Evolutionary conservation across 2,329 filamentous ascomycete genomes (phyloP).

Genomic region (Sphaerulina vaccinii): DNA sequence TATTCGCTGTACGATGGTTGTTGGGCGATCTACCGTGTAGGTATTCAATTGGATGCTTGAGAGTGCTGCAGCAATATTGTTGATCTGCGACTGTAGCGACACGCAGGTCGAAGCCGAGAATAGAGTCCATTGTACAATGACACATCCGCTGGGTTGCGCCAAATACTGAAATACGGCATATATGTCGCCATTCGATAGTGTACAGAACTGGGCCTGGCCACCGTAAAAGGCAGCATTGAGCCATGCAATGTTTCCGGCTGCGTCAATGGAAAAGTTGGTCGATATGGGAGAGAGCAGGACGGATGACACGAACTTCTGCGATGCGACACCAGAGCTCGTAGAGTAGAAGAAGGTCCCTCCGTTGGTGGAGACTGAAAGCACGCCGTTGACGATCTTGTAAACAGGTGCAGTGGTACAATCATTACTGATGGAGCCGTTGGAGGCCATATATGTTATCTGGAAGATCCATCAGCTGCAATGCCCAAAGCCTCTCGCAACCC

Average conservation of each 20-base stretch:
- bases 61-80: neutral
- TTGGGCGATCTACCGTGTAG: neutral
- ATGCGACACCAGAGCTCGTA: slow-evolving; percentile 5
- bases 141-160: slow-evolving; percentile 1
- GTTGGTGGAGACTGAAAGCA: neutral
- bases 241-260: slow-evolving; percentile 9
- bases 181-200: slow-evolving; percentile 1
- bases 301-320: slow-evolving; percentile 5
- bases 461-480: neutral
- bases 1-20: neutral
- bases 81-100: neutral
- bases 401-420: slow-evolving; percentile 11
- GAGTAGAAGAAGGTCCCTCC: slow-evolving; percentile 10
- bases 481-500: neutral
- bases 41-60: slow-evolving; percentile 3
- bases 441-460: neutral
- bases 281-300: neutral
- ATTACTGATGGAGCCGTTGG: slow-evolving; percentile 3
- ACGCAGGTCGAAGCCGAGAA: slow-evolving; percentile 7
- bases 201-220: slow-evolving; percentile 15
- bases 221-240: slow-evolving; percentile 3
- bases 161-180: slow-evolving; percentile 8
- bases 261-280: slow-evolving; percentile 3
- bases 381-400: slow-evolving; percentile 9
- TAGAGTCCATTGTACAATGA: slow-evolving; percentile 2